Percentiles rank a stretch among this genome's conserved stretches.
phyloP scores from a whole-genome alignment of 192 early-diverging fungal species.

The Rhizophagus sp. region DNA sequence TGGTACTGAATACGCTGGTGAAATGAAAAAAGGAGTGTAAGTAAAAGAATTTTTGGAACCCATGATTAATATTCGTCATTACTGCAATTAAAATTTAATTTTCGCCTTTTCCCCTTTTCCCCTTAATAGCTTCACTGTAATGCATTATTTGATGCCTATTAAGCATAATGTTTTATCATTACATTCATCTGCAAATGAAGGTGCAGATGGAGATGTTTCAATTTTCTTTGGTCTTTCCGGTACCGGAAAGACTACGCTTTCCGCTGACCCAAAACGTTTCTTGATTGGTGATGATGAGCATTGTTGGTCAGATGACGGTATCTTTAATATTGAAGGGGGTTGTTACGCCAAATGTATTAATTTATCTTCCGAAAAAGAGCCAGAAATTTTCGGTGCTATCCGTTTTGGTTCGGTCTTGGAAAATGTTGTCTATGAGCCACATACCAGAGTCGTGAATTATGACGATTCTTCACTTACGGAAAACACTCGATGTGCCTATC shows the following conservation, averaged over 20 bases:
- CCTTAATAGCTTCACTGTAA: slow-evolving; percentile 83
- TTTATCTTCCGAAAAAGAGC: slow-evolving; percentile 94
- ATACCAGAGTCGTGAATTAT: slow-evolving; percentile 80
- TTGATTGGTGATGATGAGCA: slow-evolving; percentile 99
- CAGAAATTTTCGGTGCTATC: slow-evolving; percentile 97
- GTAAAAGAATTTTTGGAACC: neutral
- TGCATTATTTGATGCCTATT: slow-evolving; percentile 97
- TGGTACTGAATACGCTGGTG: slow-evolving; percentile 97
- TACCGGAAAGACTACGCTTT: slow-evolving; percentile 98
- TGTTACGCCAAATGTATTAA: slow-evolving; percentile 99
- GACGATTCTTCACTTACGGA: slow-evolving; percentile 80
- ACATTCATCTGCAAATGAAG: slow-evolving; percentile 95
- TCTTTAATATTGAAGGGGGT: slow-evolving; percentile 99
- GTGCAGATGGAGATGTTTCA: slow-evolving; percentile 85
- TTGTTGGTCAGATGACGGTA: slow-evolving; percentile 95
- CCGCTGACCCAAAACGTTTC: slow-evolving; percentile 88
- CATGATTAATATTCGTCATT: neutral
- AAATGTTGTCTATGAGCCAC: slow-evolving; percentile 85
- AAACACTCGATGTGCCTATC: slow-evolving; percentile 97
- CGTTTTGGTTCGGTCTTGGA: slow-evolving; percentile 91
- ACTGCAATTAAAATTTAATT: neutral
- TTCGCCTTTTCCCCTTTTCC: slow-evolving; percentile 12
- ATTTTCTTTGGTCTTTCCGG: slow-evolving; percentile 98
- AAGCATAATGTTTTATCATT: slow-evolving; percentile 86
- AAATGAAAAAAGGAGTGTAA: slow-evolving; percentile 97